Evolutionary conservation across 2,329 filamentous ascomycete genomes (phyloP).

Genomic region (Passalora sequoiae): DNA sequence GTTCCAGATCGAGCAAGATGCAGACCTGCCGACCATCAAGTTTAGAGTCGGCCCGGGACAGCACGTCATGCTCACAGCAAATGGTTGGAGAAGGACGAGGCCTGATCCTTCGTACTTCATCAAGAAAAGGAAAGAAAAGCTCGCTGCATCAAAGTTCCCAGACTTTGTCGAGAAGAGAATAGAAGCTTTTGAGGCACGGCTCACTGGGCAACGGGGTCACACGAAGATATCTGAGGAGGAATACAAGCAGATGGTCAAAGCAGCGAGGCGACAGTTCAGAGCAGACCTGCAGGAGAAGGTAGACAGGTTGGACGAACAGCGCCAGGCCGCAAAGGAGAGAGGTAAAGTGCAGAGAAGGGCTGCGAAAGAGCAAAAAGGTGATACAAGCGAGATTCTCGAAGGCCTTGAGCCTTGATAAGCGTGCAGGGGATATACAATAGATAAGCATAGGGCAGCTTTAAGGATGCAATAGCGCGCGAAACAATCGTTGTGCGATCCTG

Average conservation of each 20-base stretch:
- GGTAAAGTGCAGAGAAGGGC: conserved; percentile 8
- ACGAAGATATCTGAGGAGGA: conserved; percentile 8
- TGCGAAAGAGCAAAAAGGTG: background rate
- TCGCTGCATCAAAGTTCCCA: conserved; percentile 9
- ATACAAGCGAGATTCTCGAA: background rate
- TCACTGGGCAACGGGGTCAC: conserved; percentile 4
- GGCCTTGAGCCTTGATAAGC: background rate
- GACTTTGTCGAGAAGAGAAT: conserved; percentile 13
- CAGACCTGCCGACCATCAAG: conserved; percentile 25
- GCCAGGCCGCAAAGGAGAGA: conserved; percentile 9
- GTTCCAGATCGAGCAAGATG: conserved; percentile 26
- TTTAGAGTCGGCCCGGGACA: conserved; percentile 30
- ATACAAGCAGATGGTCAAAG: conserved; percentile 5
- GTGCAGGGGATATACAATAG: no score
- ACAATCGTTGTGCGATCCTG: no score
- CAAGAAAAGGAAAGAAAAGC: conserved; percentile 24
- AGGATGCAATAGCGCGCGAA: no score
- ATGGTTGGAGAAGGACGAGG: conserved; percentile 29
- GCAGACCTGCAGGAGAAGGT: conserved; percentile 20
- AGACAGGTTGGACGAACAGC: conserved; percentile 9
- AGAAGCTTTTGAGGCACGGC: conserved; percentile 1
- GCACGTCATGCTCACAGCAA: conserved; percentile 28
- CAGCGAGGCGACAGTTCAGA: conserved; percentile 14
- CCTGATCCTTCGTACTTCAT: conserved; percentile 14
- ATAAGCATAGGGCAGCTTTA: no score